These are phyloP conservation scores for Coleophoma cylindrospora DNA, from an alignment of 2,329 filamentous ascomycete genomes.

Conservation along the genomic window DNA sequence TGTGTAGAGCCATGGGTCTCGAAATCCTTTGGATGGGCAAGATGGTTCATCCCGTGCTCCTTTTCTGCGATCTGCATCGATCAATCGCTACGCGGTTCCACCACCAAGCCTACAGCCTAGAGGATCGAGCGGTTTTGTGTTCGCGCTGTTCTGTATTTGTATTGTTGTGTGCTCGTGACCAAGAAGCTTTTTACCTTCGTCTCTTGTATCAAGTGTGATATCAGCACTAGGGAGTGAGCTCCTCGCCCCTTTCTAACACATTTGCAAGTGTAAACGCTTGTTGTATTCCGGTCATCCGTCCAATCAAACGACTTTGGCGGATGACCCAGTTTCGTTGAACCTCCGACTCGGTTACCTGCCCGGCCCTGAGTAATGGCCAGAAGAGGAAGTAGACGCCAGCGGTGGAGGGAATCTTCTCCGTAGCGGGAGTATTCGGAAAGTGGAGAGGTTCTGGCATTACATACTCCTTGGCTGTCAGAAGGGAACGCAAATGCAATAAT, in stretches of 20 bases:
- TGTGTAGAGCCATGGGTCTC: no score
- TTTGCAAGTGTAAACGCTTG: neutral
- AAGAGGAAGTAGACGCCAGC: neutral
- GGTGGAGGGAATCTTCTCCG: neutral
- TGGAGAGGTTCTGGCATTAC: neutral
- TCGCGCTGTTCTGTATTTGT: no score
- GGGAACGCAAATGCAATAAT: neutral
- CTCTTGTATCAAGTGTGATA: no score
- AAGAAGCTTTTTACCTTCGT: no score
- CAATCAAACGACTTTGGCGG: neutral
- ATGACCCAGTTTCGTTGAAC: neutral
- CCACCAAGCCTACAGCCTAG: no score
- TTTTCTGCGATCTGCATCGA: no score
- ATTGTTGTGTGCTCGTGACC: no score
- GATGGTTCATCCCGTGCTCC: no score
- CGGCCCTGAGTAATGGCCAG: neutral
- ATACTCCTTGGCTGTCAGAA: neutral
- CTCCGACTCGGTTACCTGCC: neutral
- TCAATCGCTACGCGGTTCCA: no score
- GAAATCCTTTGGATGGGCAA: no score
- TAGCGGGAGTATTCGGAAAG: neutral
- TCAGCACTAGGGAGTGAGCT: neutral
- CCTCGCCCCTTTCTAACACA: neutral
- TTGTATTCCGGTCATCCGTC: neutral
- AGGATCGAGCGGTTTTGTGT: no score